Evolutionary conservation across 116 monocot species (phyloP).

Genomic region (Posidonia oceanica): DNA sequence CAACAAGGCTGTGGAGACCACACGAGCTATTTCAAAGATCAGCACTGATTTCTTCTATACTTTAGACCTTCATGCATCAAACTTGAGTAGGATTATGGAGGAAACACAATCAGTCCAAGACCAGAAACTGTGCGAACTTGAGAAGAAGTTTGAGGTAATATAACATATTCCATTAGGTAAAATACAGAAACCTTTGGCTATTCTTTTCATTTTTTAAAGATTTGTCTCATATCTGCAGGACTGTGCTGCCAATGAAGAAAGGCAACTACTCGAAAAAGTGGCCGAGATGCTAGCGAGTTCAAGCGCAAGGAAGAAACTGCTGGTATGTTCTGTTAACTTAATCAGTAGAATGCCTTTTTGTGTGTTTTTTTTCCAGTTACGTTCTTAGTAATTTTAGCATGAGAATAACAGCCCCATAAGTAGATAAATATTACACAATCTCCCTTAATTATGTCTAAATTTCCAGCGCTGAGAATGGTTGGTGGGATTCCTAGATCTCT

Average conservation of each 20-base stretch:
- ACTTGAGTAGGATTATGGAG: constrained; percentile 70
- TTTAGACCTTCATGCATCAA: constrained; percentile 57
- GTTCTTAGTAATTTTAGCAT: too few species aligned
- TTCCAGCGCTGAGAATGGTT: too few species aligned
- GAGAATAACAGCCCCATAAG: too few species aligned
- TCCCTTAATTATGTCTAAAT: too few species aligned
- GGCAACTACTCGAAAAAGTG: constrained; percentile 71
- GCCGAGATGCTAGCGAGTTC: constrained; percentile 89
- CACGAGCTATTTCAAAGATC: constrained; percentile 70
- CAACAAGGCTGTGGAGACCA: constrained; percentile 56
- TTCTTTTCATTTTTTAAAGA: background rate
- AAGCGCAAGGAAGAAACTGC: constrained; percentile 61
- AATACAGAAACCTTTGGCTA: background rate
- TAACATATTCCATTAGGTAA: too few species aligned
- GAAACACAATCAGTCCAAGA: constrained; percentile 74
- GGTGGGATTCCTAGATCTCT: too few species aligned
- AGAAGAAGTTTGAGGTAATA: constrained; percentile 91
- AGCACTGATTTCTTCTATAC: constrained; percentile 73
- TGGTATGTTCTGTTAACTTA: constrained; percentile 32
- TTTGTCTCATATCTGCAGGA: constrained; percentile 29
- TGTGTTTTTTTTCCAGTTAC: background rate
- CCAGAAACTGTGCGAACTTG: constrained; percentile 67
- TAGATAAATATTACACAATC: too few species aligned
- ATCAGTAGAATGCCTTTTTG: background rate
- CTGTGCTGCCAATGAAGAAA: constrained; percentile 92